Evolutionary conservation across 441 rosid genomes (phyloP).

Genomic region (Gossypium schwendimanii): DNA sequence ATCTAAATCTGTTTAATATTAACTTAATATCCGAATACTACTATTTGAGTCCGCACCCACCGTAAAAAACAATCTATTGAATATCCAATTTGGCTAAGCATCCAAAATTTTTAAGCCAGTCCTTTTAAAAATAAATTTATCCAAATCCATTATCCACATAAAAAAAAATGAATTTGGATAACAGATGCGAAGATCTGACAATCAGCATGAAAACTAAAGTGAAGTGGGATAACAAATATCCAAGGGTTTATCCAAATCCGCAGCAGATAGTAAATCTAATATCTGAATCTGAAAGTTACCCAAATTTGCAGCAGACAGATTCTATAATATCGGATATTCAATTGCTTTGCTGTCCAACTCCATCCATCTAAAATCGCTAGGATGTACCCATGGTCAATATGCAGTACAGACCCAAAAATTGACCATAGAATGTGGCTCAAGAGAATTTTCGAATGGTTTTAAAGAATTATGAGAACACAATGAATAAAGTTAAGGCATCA

Average conservation of each 20-base stretch:
- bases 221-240: background rate
- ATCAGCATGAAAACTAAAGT: background rate
- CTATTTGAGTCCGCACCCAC: background rate
- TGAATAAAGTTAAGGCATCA: background rate
- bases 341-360: background rate
- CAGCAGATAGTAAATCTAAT: background rate
- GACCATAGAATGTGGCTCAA: background rate
- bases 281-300: background rate
- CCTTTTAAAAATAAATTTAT: background rate
- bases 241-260: background rate
- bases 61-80: background rate
- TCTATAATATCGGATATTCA: background rate
- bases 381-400: background rate
- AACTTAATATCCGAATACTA: background rate
- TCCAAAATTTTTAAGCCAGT: background rate
- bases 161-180: background rate
- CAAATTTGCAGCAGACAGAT: background rate
- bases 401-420: background rate
- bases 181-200: background rate
- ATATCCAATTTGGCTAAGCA: background rate
- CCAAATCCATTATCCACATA: background rate
- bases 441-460: background rate
- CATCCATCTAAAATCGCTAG: background rate
- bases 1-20: background rate
- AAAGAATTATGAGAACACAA: background rate